These are phyloP conservation scores for Fusarium neocosmosporiellum DNA, from an alignment of 2,329 filamentous ascomycete species.

Conservation along the genomic window DNA sequence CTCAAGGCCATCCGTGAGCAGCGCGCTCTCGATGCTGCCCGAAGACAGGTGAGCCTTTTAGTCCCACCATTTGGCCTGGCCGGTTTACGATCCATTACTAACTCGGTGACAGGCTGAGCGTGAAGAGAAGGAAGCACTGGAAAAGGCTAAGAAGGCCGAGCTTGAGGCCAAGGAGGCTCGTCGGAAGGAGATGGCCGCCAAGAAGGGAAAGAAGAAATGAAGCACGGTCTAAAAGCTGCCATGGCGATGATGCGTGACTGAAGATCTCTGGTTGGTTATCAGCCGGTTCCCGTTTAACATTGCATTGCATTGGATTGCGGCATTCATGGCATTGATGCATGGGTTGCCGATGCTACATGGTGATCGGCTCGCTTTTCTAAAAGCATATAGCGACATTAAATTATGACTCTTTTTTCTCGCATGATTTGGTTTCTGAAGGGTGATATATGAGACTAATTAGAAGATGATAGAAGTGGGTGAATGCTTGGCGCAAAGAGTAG, in stretches of 20 bases:
- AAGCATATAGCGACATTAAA: neutral
- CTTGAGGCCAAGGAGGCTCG: constrained; percentile 64
- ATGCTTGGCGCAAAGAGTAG: neutral
- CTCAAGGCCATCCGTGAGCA: constrained; percentile 85
- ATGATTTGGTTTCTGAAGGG: neutral
- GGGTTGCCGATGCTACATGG: neutral
- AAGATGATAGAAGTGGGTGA: neutral
- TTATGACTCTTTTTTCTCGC: neutral
- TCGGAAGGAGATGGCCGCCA: constrained; percentile 64
- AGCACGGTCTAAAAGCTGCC: neutral
- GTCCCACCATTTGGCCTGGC: too few relatives aligned
- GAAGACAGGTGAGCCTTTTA: constrained; percentile 74
- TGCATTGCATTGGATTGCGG: neutral
- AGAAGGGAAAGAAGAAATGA: constrained; percentile 63
- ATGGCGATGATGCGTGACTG: constrained; percentile 1
- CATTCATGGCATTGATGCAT: neutral
- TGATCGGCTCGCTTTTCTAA: neutral
- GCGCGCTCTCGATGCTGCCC: constrained; percentile 83
- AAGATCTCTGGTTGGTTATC: constrained; percentile 1
- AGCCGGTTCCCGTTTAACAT: neutral
- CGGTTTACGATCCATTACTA: constrained; percentile 36
- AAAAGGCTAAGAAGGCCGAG: constrained; percentile 61
- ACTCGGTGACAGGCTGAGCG: constrained; percentile 62
- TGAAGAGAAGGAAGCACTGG: constrained; percentile 65
- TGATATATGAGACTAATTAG: neutral